Base-by-base conservation (phyloP, 305 asterid genomes). In the Fraxinus ornus region DNA sequence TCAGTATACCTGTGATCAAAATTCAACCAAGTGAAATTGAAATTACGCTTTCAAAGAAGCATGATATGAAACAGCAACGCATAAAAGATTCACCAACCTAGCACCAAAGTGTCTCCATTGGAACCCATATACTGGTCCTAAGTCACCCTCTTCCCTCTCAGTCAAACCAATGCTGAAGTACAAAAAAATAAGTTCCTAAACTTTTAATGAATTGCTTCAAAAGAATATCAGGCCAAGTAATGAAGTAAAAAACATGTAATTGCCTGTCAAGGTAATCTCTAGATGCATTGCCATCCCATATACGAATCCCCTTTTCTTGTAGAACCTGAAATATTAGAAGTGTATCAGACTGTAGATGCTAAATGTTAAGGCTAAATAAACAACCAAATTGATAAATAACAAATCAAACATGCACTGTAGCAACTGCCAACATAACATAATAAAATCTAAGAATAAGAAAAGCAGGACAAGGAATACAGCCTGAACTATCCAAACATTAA, bases 51-150 rank as follows among this genome's bases (percentile, higher is more conserved):
- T 15, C 24, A 60, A 19, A 70, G 36, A 80, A 33, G 62, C 57
- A 72, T 24, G 47, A 55, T 76, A 30, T 35, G 21, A 35, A 52
- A 22, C 21, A 5, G 1, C 12, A 80, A 78, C 71, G 73, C 15
- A 9, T 8, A 62, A 62, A 62, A 22, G 32, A 21, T 70, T 28
- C 75, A 28, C 95, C 75, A 76, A 95, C 98, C 91, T 91, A 85
- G 98, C 98, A 83, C 99, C 98, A 84, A 92, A 95, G 86, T 95
- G 97, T 87, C 98, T 89, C 99, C 98, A 95, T 80, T 95, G 98
- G 85, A 95, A 95, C 41, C 99, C 98, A 39, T 95, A 95, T 64
- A 95, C 89, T 1, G 98, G 98, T 44, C 99, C 99, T 84, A 94
- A 84, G 87, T 95, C 99, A 79, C 97, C 99, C 81, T 90, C 98